A percentile compares a stretch with the other conserved stretches of the same genome.
Conservation (phyloP, 2,329 filamentous ascomycete species). For the Fusarium graminum region DNA sequence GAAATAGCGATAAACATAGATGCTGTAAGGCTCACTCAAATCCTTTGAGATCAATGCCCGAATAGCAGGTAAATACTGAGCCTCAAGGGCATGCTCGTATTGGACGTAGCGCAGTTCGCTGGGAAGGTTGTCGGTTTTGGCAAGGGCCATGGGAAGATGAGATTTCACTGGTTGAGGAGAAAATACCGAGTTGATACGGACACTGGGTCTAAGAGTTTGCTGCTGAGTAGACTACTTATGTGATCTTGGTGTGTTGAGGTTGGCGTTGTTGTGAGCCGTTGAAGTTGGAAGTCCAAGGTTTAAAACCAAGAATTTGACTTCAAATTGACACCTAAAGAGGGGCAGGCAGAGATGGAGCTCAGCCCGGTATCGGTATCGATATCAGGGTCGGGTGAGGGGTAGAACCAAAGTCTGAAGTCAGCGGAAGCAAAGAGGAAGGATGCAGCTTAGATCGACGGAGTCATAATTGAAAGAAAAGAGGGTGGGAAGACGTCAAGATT, state of each 20-base stretch:
- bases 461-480: constrained; percentile 27
- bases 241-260: not conserved
- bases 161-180: not conserved
- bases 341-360: constrained; percentile 41
- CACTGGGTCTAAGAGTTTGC: not conserved
- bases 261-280: constrained; percentile 20
- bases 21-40: constrained; percentile 97
- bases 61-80: constrained; percentile 83
- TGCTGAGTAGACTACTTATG: not conserved
- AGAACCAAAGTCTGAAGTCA: not conserved
- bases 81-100: constrained; percentile 72
- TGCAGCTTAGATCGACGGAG: constrained; percentile 22
- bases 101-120: constrained; percentile 69
- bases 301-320: constrained; percentile 31
- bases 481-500: constrained; percentile 36
- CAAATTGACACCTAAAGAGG: constrained; percentile 35
- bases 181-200: constrained; percentile 1
- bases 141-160: constrained; percentile 52
- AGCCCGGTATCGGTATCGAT: constrained; percentile 39
- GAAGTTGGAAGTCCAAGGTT: constrained; percentile 20
- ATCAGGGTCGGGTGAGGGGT: constrained; percentile 10
- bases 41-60: constrained; percentile 94
- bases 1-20: constrained; percentile 99
- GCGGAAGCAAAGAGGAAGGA: constrained; percentile 14
- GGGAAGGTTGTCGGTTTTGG: constrained; percentile 54